Base-by-base conservation (phyloP, 805 yeast genomes). In the Torulaspora delbrueckii region DNA sequence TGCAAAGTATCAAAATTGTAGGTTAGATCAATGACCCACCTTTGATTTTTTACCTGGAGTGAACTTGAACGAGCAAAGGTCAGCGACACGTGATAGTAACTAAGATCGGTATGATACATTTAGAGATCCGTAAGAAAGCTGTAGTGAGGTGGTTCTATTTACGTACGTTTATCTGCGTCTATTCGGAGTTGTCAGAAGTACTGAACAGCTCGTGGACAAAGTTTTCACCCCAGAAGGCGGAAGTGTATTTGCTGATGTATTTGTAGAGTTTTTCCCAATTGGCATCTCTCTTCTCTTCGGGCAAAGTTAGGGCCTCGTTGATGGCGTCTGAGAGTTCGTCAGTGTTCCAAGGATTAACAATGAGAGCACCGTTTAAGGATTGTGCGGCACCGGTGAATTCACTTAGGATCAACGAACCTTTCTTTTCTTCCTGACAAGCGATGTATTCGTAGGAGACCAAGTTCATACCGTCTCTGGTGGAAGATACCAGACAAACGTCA, bases 331-430 rank as follows among this genome's bases (percentile, higher is more conserved):
- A 81, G 62, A 91, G 68, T 56, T 93, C 99, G 55, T 93, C 99
- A 18, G 90, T 91, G 63, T 91, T 93, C 99, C 99, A 93, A 3
- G 99, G 99, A 61, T 93, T 93, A 16, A 93, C 96, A 48, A 93
- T 80, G 10, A 91, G 65, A 1, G 96, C 89, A 19, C 99, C 99
- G 61, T 93, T 91, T 52, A 93, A 72, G 1, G 95, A 85, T 69
- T 93, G 99, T 1, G 99, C 98, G n/a, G 99, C 99, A 40, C 99
- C 99, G 0, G 99, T 93, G 69, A 93, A 93, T 69, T 93, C 99
- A 34, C 95, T 84, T 51, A 93, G 66, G 40, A 93, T 86, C 55
- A 93, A 73, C 3, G 89, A 81, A 7, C 99, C 99, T 52, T 88
- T 82, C 50, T 81, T 81, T 38, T 82, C 82, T 51, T 81, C 77